These are phyloP conservation scores for Annulohypoxylon maeteangense DNA, from an alignment of 495 filamentous ascomycete species.

Conservation along the genomic window DNA sequence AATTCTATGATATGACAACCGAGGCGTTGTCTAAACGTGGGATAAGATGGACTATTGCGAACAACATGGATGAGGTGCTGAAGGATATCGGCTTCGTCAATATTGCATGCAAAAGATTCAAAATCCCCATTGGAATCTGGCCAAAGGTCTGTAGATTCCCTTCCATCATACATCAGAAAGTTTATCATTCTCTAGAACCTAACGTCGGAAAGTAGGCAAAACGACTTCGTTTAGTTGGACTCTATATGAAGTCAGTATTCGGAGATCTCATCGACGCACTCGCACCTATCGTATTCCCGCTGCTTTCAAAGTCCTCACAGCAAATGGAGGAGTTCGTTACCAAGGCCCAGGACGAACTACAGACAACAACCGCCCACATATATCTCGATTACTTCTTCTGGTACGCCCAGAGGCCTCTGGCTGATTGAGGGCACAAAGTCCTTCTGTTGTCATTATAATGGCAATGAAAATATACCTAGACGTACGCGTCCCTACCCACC, in stretches of 20 bases:
- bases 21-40: constrained; percentile 7
- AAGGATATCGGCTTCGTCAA: background rate
- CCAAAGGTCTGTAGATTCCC: background rate
- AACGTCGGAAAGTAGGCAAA: background rate
- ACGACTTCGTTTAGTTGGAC: constrained; percentile 2
- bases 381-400: constrained; percentile 12
- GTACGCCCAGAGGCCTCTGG: constrained; percentile 4
- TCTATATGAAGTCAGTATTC: constrained; percentile 5
- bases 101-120: constrained; percentile 1
- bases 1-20: constrained; percentile 4
- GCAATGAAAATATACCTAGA: background rate
- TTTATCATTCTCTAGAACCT: background rate
- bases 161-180: background rate
- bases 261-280: constrained; percentile 8
- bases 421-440: background rate
- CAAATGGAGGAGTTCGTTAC: background rate
- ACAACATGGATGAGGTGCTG: background rate
- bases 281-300: background rate
- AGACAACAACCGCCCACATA: constrained; percentile 2
- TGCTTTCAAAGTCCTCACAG: constrained; percentile 1
- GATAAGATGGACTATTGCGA: constrained; percentile 2
- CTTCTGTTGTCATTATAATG: background rate
- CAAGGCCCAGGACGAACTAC: background rate
- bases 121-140: background rate
- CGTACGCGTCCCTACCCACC: background rate